Percentiles rank a stretch among this genome's conserved stretches.
Conservation (phyloP, 108 stramenopile species). For the Cyclostephanos tholiformis region DNA sequence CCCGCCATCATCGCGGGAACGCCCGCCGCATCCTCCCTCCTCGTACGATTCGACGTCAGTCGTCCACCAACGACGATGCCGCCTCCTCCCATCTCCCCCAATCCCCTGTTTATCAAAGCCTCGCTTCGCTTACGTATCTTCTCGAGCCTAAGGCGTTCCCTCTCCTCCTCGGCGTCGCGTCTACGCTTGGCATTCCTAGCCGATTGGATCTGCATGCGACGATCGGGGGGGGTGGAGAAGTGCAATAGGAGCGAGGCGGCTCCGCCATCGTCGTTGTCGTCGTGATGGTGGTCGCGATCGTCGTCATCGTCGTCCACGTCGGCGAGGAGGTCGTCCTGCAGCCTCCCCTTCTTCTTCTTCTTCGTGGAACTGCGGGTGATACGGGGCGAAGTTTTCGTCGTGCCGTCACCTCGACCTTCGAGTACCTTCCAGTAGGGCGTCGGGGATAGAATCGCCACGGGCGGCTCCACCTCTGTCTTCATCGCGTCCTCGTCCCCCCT, state of each 20-base stretch:
- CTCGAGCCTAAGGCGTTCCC: background rate
- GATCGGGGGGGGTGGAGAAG: background rate
- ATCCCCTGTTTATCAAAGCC: background rate
- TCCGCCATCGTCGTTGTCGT: background rate
- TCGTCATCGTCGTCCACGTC: background rate
- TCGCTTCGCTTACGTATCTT: background rate
- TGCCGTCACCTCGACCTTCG: conserved; percentile 51
- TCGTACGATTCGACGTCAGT: background rate
- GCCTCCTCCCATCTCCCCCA: background rate
- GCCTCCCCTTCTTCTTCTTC: background rate
- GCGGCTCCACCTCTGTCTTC: background rate
- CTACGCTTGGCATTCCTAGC: conserved; percentile 3
- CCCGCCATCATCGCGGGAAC: background rate
- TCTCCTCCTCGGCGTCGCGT: background rate
- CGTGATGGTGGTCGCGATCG: background rate
- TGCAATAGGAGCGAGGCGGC: background rate
- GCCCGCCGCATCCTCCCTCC: background rate
- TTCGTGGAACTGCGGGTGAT: conserved; percentile 51
- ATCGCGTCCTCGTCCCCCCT: background rate
- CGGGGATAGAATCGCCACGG: conserved; percentile 26
- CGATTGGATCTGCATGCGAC: background rate
- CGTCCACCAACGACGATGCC: background rate
- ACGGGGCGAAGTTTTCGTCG: conserved; percentile 41
- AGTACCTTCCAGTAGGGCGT: conserved; percentile 76
- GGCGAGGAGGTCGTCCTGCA: background rate